Evolutionary conservation across 1,139 yeast genomes (phyloP).

Genomic region (Candida sp.): DNA sequence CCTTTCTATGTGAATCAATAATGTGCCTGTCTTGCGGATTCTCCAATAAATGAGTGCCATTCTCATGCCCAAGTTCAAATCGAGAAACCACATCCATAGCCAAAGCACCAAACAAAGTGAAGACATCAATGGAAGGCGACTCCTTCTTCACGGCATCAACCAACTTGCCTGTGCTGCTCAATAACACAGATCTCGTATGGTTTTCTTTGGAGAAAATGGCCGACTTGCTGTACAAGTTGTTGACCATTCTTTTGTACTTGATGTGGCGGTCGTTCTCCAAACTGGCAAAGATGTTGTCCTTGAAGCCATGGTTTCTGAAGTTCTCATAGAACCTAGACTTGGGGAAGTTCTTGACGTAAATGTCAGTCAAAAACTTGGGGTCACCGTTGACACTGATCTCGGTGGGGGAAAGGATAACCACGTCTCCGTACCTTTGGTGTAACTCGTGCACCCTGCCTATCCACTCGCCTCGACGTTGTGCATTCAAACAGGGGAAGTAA

Average conservation of each 20-base stretch:
- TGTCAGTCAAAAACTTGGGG: constrained; percentile 51
- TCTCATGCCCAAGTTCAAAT: constrained; percentile 59
- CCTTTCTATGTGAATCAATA: constrained; percentile 53
- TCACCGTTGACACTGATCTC: constrained; percentile 65
- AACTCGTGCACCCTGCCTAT: constrained; percentile 52
- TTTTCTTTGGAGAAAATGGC: constrained; percentile 36
- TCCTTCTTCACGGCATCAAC: constrained; percentile 28
- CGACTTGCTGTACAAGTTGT: constrained; percentile 54
- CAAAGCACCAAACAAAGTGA: constrained; percentile 64
- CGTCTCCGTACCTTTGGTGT: constrained; percentile 60
- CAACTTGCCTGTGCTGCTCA: constrained; percentile 29
- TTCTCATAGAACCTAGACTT: constrained; percentile 65
- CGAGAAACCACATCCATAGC: constrained; percentile 75
- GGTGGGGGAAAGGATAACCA: constrained; percentile 63
- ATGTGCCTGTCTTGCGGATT: constrained; percentile 44
- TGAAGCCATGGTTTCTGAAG: constrained; percentile 58
- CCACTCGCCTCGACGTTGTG: constrained; percentile 58
- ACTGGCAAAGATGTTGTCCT: constrained; percentile 61
- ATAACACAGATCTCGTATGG: constrained; percentile 26
- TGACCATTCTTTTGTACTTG: constrained; percentile 50
- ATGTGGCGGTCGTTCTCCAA: constrained; percentile 54
- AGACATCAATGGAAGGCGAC: constrained; percentile 56
- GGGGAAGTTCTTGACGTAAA: constrained; percentile 63
- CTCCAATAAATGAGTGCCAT: constrained; percentile 46
- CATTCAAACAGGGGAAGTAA: constrained; percentile 50